Percentiles rank a stretch among this genome's conserved stretches.
These are phyloP conservation scores for Tricholoma hemisulphureum DNA, from an alignment of 768 basidiomycete species.

Conservation along the genomic window DNA sequence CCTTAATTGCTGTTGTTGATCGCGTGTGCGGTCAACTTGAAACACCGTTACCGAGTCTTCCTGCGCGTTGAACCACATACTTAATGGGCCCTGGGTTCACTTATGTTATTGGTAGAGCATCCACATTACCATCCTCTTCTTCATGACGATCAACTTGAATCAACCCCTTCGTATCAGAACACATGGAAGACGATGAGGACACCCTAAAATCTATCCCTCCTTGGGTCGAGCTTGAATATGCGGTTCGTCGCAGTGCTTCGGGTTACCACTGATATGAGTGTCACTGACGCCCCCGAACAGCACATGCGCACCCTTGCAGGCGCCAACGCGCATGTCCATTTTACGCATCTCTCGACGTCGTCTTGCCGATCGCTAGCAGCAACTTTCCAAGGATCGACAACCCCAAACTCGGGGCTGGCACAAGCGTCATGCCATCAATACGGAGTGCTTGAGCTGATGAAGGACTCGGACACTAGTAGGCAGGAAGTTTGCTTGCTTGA, in stretches of 20 bases:
- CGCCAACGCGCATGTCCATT: constrained; percentile 60
- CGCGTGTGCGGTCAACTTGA: too few species aligned
- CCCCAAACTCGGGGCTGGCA: constrained; percentile 23
- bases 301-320: constrained; percentile 86
- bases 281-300: constrained; percentile 33
- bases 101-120: constrained; percentile 62
- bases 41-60: too few species aligned
- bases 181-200: constrained; percentile 93
- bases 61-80: too few species aligned
- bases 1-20: too few species aligned
- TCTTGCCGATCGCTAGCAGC: constrained; percentile 56
- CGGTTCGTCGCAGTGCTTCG: constrained; percentile 45
- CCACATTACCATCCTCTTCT: neutral
- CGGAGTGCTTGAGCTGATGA: constrained; percentile 62
- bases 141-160: constrained; percentile 7
- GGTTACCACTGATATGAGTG: constrained; percentile 4
- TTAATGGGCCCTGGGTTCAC: too few species aligned
- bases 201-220: constrained; percentile 67
- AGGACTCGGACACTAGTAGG: constrained; percentile 35
- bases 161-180: constrained; percentile 53
- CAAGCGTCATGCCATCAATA: constrained; percentile 46
- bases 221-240: constrained; percentile 94
- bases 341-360: constrained; percentile 81
- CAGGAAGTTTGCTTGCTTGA: constrained; percentile 89
- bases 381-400: constrained; percentile 20